Conservation (phyloP, 257 asterid species). For the Primulina tabacum region DNA sequence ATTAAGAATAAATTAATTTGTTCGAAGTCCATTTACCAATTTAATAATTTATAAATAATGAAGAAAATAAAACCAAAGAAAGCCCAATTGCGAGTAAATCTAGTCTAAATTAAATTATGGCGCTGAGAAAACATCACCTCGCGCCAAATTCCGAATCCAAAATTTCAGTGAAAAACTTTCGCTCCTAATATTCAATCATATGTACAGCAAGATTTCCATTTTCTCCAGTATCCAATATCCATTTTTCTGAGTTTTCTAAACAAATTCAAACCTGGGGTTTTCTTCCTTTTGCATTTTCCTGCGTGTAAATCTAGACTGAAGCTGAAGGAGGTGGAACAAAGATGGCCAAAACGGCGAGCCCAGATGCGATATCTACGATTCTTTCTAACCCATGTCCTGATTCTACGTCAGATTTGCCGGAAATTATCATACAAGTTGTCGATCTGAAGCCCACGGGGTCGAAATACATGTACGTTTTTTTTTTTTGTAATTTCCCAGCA, state of each 20-base stretch:
- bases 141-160: slow-evolving; percentile 5
- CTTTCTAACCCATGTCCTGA: slow-evolving; percentile 76
- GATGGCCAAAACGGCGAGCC: slow-evolving; percentile 54
- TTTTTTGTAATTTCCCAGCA: neutral
- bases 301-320: neutral
- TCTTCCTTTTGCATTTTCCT: neutral
- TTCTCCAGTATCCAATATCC: neutral
- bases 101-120: too few species aligned
- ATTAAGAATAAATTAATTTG: too few species aligned
- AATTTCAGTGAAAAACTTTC: slow-evolving; percentile 18
- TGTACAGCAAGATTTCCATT: slow-evolving; percentile 20
- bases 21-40: too few species aligned
- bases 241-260: neutral
- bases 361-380: slow-evolving; percentile 63
- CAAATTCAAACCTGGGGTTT: neutral
- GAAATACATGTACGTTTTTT: slow-evolving; percentile 45
- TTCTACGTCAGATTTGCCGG: slow-evolving; percentile 57
- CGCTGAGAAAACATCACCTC: neutral
- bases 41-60: too few species aligned
- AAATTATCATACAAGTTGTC: slow-evolving; percentile 67
- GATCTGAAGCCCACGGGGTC: slow-evolving; percentile 69
- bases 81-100: too few species aligned
- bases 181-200: slow-evolving; percentile 28
- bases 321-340: slow-evolving; percentile 1
- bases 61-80: too few species aligned